phyloP scores from a whole-genome alignment of 2,329 filamentous ascomycete species.

The Xylariomycetidae sp. region DNA sequence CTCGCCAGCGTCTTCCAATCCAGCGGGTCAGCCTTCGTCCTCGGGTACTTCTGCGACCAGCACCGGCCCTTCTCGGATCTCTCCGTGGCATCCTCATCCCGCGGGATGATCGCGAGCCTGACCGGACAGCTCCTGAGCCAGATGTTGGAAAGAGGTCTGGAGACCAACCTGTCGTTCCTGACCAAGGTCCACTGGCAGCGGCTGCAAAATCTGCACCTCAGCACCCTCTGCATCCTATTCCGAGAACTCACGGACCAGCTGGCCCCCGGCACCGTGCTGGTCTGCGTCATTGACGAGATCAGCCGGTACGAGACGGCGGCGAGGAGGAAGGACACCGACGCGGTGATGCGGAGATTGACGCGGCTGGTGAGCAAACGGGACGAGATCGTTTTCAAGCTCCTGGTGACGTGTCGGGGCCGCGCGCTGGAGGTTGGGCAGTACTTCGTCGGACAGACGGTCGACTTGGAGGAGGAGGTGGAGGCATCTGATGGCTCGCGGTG shows the following conservation, averaged over 20 bases:
- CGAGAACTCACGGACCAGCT: constrained; percentile 7
- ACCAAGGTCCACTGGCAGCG: constrained; percentile 5
- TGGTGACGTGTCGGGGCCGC: constrained; percentile 8
- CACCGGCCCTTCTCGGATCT: constrained; percentile 5
- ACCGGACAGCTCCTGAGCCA: constrained; percentile 10
- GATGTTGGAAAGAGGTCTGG: constrained; percentile 6
- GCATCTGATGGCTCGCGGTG: constrained; percentile 8
- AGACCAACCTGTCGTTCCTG: constrained; percentile 7
- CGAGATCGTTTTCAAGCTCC: constrained; percentile 10
- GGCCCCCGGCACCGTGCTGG: constrained; percentile 5
- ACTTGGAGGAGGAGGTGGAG: constrained; percentile 8
- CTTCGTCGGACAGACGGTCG: constrained; percentile 7
- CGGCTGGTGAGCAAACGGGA: constrained; percentile 3
- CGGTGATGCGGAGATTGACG: constrained; percentile 6
- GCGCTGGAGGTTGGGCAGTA: constrained; percentile 8
- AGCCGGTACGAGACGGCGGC: constrained; percentile 7
- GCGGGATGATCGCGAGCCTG: constrained; percentile 8
- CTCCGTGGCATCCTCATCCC: background rate
- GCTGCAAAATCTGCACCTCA: constrained; percentile 5
- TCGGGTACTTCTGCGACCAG: constrained; percentile 13
- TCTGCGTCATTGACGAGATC: constrained; percentile 14
- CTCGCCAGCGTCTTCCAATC: constrained; percentile 6
- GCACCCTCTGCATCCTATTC: constrained; percentile 6
- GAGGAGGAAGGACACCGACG: constrained; percentile 4
- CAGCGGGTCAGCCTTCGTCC: constrained; percentile 5